Evolutionary conservation across 768 basidiomycete species (phyloP), one percentile per base, ranked within the genome.

Genomic region (Gymnopilus dilepis): DNA sequence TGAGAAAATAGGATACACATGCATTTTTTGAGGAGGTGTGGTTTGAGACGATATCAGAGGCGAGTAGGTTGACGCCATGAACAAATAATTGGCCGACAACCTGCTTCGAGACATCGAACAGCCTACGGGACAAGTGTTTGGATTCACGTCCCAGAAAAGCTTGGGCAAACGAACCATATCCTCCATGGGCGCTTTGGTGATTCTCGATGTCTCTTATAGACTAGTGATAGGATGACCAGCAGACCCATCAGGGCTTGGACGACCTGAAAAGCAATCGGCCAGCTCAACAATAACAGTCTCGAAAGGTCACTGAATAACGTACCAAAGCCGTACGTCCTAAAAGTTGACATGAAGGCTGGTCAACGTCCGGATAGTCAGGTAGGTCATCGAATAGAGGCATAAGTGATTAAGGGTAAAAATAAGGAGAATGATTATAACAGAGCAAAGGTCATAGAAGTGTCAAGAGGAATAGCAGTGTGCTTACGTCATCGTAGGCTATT

Each of bases 61-160:
- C 86, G 34, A 94, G 76, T 21, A 95, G 83, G 71, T 95, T 95
- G 42, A 85, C 78, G 2, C 83, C 84, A 70, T 95, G 93, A 3
- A 95, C 86, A 68, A 92, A 90, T 78, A 90, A 80, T 69, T 92
- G 90, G 47, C 93, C 97, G 13, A 91, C 82, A 56, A 97, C 78
- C 79, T 98, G 96, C 73, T 97, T 97, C 2, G 89, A 90, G 4
- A 97, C 91, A 69, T 97, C 95, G 73, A 92, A 95, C n/a, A 91
- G 71, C 94, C 92, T 94, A 45, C 17, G 31, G 47, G 45, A 56
- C 50, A 24, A 34, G 63, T 58, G n/a, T 34, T 37, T 9, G 47
- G 42, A 52, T 45, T 37, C 24, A 45, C 38, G 30, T 11, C 12
- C 38, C 47, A 51, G 43, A 28, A 56, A 40, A 65, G 40, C 51